Evolutionary conservation across 768 basidiomycete species (phyloP), one percentile per base, ranked within the genome.

Genomic region (Tephrocybe sp.): DNA sequence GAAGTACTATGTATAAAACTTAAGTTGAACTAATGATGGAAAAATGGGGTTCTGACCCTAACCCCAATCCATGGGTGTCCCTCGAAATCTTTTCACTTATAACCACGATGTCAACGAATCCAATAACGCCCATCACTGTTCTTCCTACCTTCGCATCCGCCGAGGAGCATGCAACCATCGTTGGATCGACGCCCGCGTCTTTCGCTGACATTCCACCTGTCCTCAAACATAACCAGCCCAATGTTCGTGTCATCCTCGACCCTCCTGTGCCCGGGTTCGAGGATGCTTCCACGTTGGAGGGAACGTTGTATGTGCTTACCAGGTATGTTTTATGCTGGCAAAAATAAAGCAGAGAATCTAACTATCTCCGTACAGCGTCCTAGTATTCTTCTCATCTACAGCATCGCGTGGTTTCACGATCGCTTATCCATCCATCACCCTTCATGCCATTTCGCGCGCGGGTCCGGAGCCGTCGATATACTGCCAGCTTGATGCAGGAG

Each of bases 381-480:
- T 30, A 30, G 28, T 30, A 30, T 30, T 30, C 11, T 30, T 30
- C 36, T 38, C 9, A 33, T 24, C 18, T 41, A 45, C 53, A 40
- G 37, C 21, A 38, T 53, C 28, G 11, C 28, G 28, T 11, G 93
- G 92, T 14, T 87, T 98, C 68, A 84, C 89, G 57, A 81, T 98
- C 63, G 76, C 85, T 50, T 98, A 96, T 66, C 93, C 91, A 9
- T 75, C 86, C 4, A 90, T 99, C 63, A 96, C 93, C 0, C 80
- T 99, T 2, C 97, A 99, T 61, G 97, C 97, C 21, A 80, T 95
- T 48, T 91, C 93, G 0, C 85, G 93, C 39, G 77, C 79, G 2
- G 80, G 83, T 37, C 54, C 69, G 8, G 77, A 75, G 0, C 85
- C 90, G 3, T 87, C 84, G 7, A 80, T 98, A 64, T 98, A 98